Percentiles rank a stretch among this genome's conserved stretches.
Evolutionary conservation across 2,329 filamentous ascomycete genomes (phyloP).

Genomic region (Colletotrichum graminicola): DNA sequence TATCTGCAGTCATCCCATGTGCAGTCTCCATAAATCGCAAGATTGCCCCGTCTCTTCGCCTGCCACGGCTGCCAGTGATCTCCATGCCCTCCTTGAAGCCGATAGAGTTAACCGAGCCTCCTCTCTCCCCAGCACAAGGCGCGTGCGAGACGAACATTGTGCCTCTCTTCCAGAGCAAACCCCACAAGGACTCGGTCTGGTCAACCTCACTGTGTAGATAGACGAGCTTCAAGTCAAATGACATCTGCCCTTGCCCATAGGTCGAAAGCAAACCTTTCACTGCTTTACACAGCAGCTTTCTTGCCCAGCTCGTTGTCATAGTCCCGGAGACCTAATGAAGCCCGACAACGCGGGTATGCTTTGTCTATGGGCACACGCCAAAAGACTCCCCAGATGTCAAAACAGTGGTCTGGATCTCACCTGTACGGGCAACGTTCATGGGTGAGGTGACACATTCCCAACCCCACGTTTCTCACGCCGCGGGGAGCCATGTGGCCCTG

Average conservation of each 20-base stretch:
- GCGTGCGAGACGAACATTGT: background rate
- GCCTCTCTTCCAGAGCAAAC: background rate
- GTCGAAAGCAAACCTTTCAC: background rate
- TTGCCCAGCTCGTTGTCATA: background rate
- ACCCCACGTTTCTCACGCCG: conserved; percentile 1
- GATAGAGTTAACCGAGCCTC: conserved; percentile 4
- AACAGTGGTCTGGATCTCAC: background rate
- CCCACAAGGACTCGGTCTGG: background rate
- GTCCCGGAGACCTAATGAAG: background rate
- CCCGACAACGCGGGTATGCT: background rate
- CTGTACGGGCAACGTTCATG: background rate
- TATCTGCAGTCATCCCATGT: background rate
- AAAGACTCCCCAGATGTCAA: background rate
- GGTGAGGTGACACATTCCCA: background rate
- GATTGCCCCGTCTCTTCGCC: background rate
- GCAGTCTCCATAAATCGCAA: conserved; percentile 3
- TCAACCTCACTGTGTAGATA: background rate
- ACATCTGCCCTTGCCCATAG: background rate
- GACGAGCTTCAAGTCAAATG: background rate
- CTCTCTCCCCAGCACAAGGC: background rate
- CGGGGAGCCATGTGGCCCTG: conserved; percentile 1
- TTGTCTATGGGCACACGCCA: background rate
- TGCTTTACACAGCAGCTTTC: background rate
- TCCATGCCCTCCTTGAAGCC: background rate
- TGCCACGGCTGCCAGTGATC: background rate